Percentiles rank a stretch among this genome's conserved stretches.
Conservation (phyloP, 768 basidiomycete species). For the Amanita phalloides region DNA sequence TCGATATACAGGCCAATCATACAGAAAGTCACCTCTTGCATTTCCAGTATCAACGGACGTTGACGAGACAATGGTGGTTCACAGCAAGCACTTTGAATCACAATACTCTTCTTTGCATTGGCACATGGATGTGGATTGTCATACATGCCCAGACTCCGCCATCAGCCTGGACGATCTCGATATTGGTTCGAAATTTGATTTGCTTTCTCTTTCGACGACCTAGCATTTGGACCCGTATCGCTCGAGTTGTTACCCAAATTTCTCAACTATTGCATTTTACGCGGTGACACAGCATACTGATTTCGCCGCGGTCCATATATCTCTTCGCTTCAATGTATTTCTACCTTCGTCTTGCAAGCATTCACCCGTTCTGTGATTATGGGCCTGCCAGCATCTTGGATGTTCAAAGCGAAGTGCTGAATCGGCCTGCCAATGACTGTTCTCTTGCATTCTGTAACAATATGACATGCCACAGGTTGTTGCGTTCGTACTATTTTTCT, state of each 20-base stretch:
- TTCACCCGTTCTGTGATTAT: background rate
- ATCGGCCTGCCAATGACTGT: background rate
- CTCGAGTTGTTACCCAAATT: background rate
- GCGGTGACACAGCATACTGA: background rate
- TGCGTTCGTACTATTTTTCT: background rate
- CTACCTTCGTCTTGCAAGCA: background rate
- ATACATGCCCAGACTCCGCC: background rate
- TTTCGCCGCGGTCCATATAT: background rate
- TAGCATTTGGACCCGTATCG: background rate
- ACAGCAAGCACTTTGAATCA: background rate
- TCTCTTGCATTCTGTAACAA: slow-evolving; percentile 4
- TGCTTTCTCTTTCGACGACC: slow-evolving; percentile 9
- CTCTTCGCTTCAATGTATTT: slow-evolving; percentile 1
- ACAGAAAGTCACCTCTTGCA: slow-evolving; percentile 1
- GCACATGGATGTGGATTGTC: slow-evolving; percentile 6
- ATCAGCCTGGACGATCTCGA: slow-evolving; percentile 4
- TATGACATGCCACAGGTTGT: background rate
- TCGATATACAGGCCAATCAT: background rate
- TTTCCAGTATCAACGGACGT: background rate
- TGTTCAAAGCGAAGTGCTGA: background rate
- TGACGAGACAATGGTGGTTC: background rate
- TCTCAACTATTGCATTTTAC: background rate
- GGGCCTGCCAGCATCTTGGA: background rate
- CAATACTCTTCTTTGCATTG: background rate
- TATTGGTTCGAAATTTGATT: background rate